Conservation (phyloP, 169 alveolate genomes). For the Plasmodium inui region DNA sequence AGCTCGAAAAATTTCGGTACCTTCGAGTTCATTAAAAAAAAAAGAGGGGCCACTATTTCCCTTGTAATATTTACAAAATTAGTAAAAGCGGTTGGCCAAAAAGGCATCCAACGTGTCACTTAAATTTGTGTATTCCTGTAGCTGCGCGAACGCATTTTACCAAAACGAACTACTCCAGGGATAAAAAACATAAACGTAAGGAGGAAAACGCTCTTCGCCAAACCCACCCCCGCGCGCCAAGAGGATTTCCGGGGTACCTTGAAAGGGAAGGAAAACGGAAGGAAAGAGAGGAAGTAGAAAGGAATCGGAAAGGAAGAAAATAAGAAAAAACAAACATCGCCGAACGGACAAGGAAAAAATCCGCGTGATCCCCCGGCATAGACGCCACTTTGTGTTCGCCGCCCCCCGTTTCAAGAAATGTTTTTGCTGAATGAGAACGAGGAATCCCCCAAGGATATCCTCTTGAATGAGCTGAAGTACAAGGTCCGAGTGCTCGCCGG, state of each 20-base stretch:
- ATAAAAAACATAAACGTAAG: neutral
- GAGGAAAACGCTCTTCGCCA: neutral
- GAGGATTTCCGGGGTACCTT: neutral
- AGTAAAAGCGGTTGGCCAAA: neutral
- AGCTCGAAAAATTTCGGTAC: neutral
- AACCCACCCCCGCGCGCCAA: neutral
- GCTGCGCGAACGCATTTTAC: neutral
- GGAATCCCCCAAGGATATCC: slow-evolving; percentile 73
- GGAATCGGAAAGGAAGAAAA: too few relatives aligned
- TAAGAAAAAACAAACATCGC: neutral
- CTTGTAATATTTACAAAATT: neutral
- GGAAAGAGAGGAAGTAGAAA: neutral
- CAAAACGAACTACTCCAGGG: neutral
- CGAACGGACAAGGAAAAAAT: neutral
- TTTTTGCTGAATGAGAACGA: slow-evolving; percentile 51
- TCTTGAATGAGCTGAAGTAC: slow-evolving; percentile 59
- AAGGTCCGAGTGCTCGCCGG: slow-evolving; percentile 60
- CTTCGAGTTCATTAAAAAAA: neutral
- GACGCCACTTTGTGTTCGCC: neutral
- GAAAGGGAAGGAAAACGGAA: neutral
- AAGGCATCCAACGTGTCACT: neutral
- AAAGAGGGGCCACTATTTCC: neutral
- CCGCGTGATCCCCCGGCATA: neutral
- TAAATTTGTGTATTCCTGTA: neutral
- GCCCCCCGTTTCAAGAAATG: slow-evolving; percentile 27